Evolutionary conservation across 441 rosid species (phyloP).

Genomic region (Aleurites moluccanus): DNA sequence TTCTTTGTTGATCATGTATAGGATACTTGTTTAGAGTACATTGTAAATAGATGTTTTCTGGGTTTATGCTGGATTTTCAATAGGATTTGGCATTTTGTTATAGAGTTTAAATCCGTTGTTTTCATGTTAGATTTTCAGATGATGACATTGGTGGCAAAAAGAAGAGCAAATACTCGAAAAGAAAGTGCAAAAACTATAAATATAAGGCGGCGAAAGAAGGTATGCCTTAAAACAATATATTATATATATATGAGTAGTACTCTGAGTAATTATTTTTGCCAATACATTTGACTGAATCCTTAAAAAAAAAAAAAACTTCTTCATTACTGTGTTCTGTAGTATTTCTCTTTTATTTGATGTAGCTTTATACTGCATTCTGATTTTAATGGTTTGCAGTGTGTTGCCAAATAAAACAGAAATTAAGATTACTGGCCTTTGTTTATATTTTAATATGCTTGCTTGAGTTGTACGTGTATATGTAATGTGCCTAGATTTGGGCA

Average conservation of each 20-base stretch:
- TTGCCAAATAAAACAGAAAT: neutral
- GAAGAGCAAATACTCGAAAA: conserved; percentile 44
- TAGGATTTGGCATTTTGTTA: neutral
- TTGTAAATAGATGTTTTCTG: neutral
- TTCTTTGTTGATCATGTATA: neutral
- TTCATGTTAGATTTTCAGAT: conserved; percentile 27
- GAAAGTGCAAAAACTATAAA: conserved; percentile 69
- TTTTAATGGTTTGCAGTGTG: neutral
- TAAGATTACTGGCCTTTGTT: too few relatives aligned
- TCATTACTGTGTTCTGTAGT: neutral
- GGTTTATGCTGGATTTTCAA: neutral
- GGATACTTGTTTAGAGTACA: neutral
- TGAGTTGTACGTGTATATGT: too few relatives aligned
- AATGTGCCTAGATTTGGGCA: neutral
- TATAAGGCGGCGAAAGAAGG: conserved; percentile 69
- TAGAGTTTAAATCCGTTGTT: neutral
- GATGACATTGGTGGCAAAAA: conserved; percentile 44
- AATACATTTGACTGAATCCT: neutral
- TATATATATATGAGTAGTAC: neutral
- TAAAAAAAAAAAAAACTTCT: neutral
- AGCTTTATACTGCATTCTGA: neutral
- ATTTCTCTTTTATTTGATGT: neutral
- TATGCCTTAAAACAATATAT: conserved; percentile 12
- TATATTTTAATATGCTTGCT: too few relatives aligned
- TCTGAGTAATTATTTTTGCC: neutral